These are phyloP conservation scores for Rhodotorula graminis DNA, from an alignment of 768 basidiomycete genomes.

Conservation along the genomic window DNA sequence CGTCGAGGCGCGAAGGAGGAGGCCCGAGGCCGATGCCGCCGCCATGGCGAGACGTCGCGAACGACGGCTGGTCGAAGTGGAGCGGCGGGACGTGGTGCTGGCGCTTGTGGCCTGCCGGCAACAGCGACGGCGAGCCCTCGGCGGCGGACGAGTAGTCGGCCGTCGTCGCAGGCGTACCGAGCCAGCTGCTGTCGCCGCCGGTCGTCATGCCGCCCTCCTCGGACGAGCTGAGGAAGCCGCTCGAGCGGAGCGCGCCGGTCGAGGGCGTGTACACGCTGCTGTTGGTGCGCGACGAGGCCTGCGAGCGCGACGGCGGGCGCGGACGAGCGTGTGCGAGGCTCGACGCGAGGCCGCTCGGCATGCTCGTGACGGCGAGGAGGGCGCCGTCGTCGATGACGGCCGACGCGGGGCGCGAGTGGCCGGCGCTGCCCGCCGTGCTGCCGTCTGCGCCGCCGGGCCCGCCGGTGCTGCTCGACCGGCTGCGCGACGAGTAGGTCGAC, in stretches of 20 bases:
- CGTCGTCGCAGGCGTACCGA: constrained; percentile 4
- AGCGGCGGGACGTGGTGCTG: neutral
- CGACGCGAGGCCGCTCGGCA: neutral
- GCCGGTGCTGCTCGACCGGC: neutral
- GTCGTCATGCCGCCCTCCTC: neutral
- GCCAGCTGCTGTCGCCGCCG: neutral
- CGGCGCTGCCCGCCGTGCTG: neutral
- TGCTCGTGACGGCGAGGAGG: neutral
- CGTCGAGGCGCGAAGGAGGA: neutral
- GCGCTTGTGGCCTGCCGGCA: neutral
- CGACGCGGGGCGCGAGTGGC: neutral
- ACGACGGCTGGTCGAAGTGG: constrained; percentile 7
- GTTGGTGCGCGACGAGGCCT: neutral
- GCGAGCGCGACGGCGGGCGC: neutral
- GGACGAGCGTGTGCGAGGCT: neutral
- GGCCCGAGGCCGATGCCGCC: no score
- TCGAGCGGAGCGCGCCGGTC: neutral
- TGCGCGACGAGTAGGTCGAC: neutral
- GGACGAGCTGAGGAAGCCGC: neutral
- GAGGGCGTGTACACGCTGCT: constrained; percentile 1
- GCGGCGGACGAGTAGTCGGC: constrained; percentile 1
- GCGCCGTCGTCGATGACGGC: neutral
- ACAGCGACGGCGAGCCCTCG: neutral
- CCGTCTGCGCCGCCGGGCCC: neutral
- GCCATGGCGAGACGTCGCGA: no score